Evolutionary conservation across 306 rosid species (phyloP).

Genomic region (Senna tora): DNA sequence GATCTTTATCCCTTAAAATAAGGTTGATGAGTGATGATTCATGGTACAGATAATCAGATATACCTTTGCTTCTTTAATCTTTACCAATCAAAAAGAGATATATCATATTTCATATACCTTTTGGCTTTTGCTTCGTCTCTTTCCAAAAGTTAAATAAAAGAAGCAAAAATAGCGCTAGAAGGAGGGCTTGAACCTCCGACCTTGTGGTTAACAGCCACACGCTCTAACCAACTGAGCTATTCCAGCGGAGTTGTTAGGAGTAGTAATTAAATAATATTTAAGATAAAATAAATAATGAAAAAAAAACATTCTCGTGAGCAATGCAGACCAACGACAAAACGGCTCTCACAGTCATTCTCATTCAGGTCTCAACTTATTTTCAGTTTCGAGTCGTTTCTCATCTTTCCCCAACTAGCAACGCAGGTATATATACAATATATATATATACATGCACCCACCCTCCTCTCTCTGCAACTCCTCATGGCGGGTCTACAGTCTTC

Average conservation of each 20-base stretch:
- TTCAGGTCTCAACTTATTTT: slow-evolving; percentile 9
- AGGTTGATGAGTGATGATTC: no score
- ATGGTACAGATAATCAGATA: no score
- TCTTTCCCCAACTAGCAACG: neutral
- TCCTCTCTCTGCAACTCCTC: neutral
- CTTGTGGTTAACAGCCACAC: slow-evolving; percentile 32
- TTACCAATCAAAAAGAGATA: no score
- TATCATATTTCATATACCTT: no score
- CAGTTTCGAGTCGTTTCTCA: slow-evolving; percentile 8
- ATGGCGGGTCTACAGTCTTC: slow-evolving; percentile 29
- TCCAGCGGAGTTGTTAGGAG: neutral
- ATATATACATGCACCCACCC: neutral
- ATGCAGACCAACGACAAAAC: slow-evolving; percentile 11
- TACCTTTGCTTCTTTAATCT: no score
- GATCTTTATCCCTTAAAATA: no score
- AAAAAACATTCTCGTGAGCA: neutral
- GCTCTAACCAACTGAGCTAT: slow-evolving; percentile 29
- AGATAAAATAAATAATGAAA: no score
- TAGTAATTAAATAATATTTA: neutral
- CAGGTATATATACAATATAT: neutral
- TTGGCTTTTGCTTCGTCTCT: no score
- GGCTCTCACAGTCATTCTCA: slow-evolving; percentile 5
- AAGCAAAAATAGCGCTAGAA: slow-evolving; percentile 26
- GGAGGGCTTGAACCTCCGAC: slow-evolving; percentile 31
- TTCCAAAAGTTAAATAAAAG: no score